Evolutionary conservation across 2,329 filamentous ascomycete genomes (phyloP).

Genomic region (Colletotrichum sp.): DNA sequence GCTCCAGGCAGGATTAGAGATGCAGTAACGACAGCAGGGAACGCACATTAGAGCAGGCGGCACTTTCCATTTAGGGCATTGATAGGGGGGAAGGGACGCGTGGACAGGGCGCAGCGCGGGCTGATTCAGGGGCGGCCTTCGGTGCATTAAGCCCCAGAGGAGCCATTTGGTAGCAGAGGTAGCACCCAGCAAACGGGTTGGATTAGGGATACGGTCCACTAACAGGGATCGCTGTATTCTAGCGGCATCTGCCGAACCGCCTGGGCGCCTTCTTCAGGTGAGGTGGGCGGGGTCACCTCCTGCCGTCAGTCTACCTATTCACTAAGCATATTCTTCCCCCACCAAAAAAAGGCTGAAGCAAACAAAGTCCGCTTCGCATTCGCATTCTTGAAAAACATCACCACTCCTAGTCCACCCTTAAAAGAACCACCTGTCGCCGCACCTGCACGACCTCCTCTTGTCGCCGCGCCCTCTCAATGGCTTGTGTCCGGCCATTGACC

Average conservation of each 20-base stretch:
- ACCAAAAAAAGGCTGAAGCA: slow-evolving; percentile 8
- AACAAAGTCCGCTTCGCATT: not conserved
- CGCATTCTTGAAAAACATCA: not conserved
- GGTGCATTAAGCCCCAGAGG: not conserved
- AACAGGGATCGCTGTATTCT: not conserved
- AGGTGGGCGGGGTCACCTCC: not conserved
- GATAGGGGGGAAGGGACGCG: not conserved
- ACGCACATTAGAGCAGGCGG: not conserved
- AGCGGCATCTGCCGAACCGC: not conserved
- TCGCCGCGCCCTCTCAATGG: not conserved
- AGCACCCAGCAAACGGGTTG: not conserved
- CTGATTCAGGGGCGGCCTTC: not conserved
- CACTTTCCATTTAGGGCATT: not conserved
- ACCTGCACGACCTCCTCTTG: too few relatives aligned
- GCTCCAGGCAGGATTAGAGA: not conserved
- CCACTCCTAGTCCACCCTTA: not conserved
- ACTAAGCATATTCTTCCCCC: not conserved
- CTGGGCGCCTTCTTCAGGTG: not conserved
- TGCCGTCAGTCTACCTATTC: too few relatives aligned
- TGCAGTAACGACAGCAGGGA: not conserved
- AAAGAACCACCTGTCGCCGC: not conserved
- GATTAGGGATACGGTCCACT: not conserved
- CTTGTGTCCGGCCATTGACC: not conserved
- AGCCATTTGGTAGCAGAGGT: not conserved
- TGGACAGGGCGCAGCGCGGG: slow-evolving; percentile 1